phyloP scores from a whole-genome alignment of 2,329 filamentous ascomycete genomes.

The Microcyclospora tardicrescens region DNA sequence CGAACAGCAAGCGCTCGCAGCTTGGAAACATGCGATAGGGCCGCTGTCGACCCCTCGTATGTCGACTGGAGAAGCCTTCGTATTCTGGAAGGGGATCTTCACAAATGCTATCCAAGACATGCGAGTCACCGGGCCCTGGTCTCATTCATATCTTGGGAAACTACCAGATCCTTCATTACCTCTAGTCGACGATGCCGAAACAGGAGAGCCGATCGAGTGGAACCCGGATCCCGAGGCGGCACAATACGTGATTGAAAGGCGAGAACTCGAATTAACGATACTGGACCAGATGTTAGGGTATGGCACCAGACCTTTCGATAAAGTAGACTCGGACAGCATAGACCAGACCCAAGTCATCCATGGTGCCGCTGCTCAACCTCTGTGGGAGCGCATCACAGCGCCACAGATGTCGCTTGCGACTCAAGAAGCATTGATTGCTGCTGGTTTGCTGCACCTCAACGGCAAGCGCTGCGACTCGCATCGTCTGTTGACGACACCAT shows the following conservation, averaged over 20 bases:
- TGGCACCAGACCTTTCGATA: not conserved
- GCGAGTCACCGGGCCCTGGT: not conserved
- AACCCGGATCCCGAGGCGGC: constrained; percentile 8
- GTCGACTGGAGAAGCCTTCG: constrained; percentile 17
- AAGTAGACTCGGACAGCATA: not conserved
- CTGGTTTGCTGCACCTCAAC: constrained; percentile 23
- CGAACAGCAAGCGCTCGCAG: too few species aligned
- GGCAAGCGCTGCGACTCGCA: constrained; percentile 2
- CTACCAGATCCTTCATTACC: not conserved
- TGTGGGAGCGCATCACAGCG: too few species aligned
- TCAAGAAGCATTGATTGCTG: constrained; percentile 22
- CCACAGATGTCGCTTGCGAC: constrained; percentile 6
- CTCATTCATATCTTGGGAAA: too few species aligned
- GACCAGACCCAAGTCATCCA: not conserved
- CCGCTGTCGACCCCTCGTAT: constrained; percentile 18
- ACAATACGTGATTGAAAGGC: not conserved
- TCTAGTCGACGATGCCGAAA: constrained; percentile 4
- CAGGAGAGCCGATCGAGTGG: constrained; percentile 11
- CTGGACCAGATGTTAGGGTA: too few species aligned
- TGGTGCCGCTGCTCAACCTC: too few species aligned
- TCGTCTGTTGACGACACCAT: constrained; percentile 10
- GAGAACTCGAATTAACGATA: too few species aligned
- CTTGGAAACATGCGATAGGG: constrained; percentile 19
- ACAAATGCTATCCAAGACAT: not conserved
- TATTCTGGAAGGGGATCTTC: constrained; percentile 18